phyloP scores from a whole-genome alignment of 108 stramenopile species.

The Fragilariopsis cylindrus region DNA sequence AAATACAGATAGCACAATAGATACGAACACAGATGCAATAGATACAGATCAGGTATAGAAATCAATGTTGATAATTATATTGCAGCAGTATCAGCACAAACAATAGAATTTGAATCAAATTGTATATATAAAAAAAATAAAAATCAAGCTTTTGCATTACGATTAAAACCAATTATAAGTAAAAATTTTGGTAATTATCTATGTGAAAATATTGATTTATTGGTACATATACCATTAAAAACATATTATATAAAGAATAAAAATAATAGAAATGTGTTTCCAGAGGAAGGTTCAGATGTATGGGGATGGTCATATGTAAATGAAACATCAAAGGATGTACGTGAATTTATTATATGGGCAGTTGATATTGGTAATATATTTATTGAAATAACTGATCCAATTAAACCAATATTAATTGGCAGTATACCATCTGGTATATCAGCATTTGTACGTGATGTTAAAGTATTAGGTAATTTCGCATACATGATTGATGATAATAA shows the following conservation, averaged over 20 bases:
- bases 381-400: background rate
- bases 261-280: background rate
- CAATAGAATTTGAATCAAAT: too few species aligned
- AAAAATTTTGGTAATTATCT: background rate
- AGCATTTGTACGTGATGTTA: conserved; percentile 26
- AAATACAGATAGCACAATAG: too few species aligned
- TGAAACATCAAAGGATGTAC: background rate
- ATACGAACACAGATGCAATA: too few species aligned
- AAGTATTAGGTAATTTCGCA: conserved; percentile 21
- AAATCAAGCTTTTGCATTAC: too few species aligned
- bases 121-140: too few species aligned
- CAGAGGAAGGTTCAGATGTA: background rate
- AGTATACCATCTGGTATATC: background rate
- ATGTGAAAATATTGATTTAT: conserved; percentile 2
- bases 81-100: too few species aligned
- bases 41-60: too few species aligned
- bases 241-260: too few species aligned
- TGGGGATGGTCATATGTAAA: background rate
- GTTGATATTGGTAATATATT: background rate
- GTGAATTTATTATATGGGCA: conserved; percentile 11
- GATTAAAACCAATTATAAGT: too few species aligned
- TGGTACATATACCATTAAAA: background rate
- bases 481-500: conserved; percentile 31
- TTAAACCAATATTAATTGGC: background rate
- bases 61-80: too few species aligned